Base-by-base conservation (phyloP, 2,329 filamentous ascomycete genomes). In the Dryadomyces quercivorus region DNA sequence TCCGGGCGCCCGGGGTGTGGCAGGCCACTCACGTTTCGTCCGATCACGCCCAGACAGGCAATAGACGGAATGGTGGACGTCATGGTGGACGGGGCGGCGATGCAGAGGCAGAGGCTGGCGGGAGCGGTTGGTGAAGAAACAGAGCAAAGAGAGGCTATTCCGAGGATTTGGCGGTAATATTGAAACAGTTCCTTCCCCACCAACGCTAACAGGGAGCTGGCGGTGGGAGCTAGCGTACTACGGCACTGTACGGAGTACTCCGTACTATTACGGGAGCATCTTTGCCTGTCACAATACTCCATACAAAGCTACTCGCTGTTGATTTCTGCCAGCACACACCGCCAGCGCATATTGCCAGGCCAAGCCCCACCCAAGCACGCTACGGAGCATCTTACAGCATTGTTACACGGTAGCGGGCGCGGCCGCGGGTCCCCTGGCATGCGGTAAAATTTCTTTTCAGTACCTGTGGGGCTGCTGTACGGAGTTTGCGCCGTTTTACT, bases 41-140 rank as follows among this genome's bases (percentile, higher is more conserved):
- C 92, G 63, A 98, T 94, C 52, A 97, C 77, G 69, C 90, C 91
- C 63, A 98, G 84, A 67, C 91, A 95, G 69, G 89, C 91, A 69
- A 97, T 93, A 40, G 86, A 88, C 34, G 92, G 85, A 63, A 82
- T 79, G 55, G 79, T 72, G 60, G 77, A 75, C 62, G 80, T 76
- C 79, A 82, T 83, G 40, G 48, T 8, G 51, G 18, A 15, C 15
- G 31, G 47, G 26, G 12, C 38, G 10, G 16, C 16, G 38, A 42
- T 15, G 16, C 16, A 13, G n/a, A 18, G 15, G 9, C 16, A 16
- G 42, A 13, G 13, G 40, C 5, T 5, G 5, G 16, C 7, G 18
- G 18, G 42, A 44, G 42, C 12, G 42, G 38, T 15, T 13, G 38
- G 38, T 15, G 16, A n/a, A 42, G 16, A n/a, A 42, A 9, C 12